A percentile compares a stretch with the other conserved stretches of the same genome.
These are phyloP conservation scores for Myriangium duriaei DNA, from an alignment of 2,329 filamentous ascomycete genomes.

Conservation along the genomic window DNA sequence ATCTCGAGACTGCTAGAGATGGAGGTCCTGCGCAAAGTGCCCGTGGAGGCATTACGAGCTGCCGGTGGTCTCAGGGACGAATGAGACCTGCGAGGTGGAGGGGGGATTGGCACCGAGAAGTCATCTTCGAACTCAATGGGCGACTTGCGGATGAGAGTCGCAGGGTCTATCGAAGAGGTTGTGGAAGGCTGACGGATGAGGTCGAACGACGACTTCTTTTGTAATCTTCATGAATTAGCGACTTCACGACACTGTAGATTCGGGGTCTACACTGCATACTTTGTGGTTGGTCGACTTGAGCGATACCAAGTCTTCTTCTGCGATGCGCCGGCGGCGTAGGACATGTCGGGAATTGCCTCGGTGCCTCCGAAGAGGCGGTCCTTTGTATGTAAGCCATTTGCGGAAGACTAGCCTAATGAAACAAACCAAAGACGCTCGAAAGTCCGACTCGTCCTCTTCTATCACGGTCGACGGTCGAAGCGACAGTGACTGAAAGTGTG, in stretches of 20 bases:
- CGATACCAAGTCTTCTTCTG: constrained; percentile 8
- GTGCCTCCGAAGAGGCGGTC: constrained; percentile 5
- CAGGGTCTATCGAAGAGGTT: constrained; percentile 6
- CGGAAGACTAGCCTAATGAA: background rate
- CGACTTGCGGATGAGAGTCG: constrained; percentile 4
- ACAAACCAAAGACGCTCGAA: constrained; percentile 7
- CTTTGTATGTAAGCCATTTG: background rate
- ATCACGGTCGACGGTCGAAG: background rate
- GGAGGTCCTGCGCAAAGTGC: constrained; percentile 2
- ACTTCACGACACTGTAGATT: no score
- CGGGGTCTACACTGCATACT: no score
- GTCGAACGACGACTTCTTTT: background rate
- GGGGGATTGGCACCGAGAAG: constrained; percentile 4
- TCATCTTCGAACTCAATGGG: constrained; percentile 8
- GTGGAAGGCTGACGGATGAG: constrained; percentile 6
- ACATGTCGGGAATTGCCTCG: background rate
- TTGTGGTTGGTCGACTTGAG: constrained; percentile 3
- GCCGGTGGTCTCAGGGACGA: constrained; percentile 4
- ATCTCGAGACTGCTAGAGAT: constrained; percentile 7
- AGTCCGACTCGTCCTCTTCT: constrained; percentile 4
- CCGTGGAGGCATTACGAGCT: constrained; percentile 5
- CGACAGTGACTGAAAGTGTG: no score
- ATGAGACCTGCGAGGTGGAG: constrained; percentile 2
- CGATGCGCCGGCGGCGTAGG: background rate
- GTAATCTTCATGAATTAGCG: background rate